These are phyloP conservation scores for Pezicula carpinea DNA, from an alignment of 2,329 filamentous ascomycete genomes.

Conservation along the genomic window DNA sequence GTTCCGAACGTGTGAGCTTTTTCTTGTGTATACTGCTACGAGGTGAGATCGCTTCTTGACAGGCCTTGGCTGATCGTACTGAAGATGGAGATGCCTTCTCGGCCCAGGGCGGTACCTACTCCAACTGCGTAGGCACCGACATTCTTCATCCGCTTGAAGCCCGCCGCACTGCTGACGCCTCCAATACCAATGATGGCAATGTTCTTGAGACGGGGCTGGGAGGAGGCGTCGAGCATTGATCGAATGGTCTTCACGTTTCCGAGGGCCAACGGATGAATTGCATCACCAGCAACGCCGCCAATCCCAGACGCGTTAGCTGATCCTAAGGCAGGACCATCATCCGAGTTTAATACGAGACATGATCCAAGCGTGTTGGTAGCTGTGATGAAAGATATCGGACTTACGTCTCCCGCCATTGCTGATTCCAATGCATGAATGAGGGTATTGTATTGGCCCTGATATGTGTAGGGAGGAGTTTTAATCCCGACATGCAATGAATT, in stretches of 20 bases:
- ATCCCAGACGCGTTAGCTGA: slow-evolving; percentile 52
- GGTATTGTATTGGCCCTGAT: slow-evolving; percentile 57
- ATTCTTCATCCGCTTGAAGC: slow-evolving; percentile 59
- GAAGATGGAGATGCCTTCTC: slow-evolving; percentile 59
- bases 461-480: slow-evolving; percentile 74
- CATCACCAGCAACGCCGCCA: slow-evolving; percentile 68
- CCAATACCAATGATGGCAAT: slow-evolving; percentile 67
- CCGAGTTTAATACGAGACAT: slow-evolving; percentile 50
- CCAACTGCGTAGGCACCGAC: slow-evolving; percentile 65
- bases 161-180: slow-evolving; percentile 60
- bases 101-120: slow-evolving; percentile 64
- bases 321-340: slow-evolving; percentile 35
- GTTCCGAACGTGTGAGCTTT: background rate
- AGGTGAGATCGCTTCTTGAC: slow-evolving; percentile 3
- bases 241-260: slow-evolving; percentile 72
- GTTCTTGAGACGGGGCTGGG: slow-evolving; percentile 39
- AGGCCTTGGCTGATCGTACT: slow-evolving; percentile 43
- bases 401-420: slow-evolving; percentile 19
- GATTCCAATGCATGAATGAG: slow-evolving; percentile 47
- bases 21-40: background rate
- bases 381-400: slow-evolving; percentile 63
- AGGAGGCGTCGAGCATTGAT: slow-evolving; percentile 44
- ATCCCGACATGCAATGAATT: slow-evolving; percentile 45
- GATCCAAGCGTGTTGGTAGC: slow-evolving; percentile 71
- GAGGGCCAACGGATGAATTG: slow-evolving; percentile 67